phyloP scores from a whole-genome alignment of 2,329 filamentous ascomycete genomes.

The Cytospora leucostoma region DNA sequence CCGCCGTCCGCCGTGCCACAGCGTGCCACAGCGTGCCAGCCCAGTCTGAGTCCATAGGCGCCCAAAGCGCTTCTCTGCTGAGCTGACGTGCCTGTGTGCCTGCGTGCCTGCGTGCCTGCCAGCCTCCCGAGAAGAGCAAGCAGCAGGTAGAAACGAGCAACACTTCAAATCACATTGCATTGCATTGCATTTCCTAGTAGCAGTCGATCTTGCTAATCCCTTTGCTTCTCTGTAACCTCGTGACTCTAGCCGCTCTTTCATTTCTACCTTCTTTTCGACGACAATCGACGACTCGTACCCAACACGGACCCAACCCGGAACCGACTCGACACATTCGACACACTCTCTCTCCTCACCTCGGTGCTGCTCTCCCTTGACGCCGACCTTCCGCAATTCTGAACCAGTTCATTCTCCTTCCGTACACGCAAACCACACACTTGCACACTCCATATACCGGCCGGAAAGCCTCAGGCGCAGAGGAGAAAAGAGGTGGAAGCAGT shows the following conservation, averaged over 20 bases:
- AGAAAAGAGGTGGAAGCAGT: neutral
- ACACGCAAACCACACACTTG: neutral
- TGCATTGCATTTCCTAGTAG: neutral
- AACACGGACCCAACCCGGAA: neutral
- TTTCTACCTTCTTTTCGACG: neutral
- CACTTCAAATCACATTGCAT: neutral
- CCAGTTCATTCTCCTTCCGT: neutral
- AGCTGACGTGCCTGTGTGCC: neutral
- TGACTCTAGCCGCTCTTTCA: neutral
- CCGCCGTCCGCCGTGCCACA: neutral
- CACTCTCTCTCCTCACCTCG: neutral
- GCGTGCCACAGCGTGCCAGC: neutral
- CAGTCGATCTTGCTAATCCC: neutral
- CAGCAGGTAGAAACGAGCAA: neutral
- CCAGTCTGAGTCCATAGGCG: neutral
- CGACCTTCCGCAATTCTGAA: neutral
- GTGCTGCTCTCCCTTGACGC: neutral
- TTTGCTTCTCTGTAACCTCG: neutral
- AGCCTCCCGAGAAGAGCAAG: neutral
- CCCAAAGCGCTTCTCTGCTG: neutral
- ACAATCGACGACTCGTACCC: neutral
- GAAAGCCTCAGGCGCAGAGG: neutral
- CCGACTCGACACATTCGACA: neutral
- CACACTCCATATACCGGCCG: neutral
- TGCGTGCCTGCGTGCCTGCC: neutral